These are phyloP conservation scores for Parastagonospora avenae DNA, from an alignment of 2,329 filamentous ascomycete genomes.

Conservation along the genomic window DNA sequence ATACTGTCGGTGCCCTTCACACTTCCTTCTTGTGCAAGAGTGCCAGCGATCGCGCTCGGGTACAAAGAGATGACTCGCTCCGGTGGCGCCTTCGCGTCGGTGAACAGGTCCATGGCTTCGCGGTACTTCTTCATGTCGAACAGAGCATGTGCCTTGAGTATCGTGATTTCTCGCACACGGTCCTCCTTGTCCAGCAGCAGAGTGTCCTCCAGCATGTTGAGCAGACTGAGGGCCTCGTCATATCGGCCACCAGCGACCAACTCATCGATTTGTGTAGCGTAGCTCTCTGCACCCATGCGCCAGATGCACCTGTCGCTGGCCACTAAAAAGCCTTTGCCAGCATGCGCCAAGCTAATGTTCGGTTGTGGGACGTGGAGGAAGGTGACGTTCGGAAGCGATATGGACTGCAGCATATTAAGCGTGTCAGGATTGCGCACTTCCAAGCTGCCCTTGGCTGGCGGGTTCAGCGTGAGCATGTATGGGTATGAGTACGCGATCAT, in stretches of 20 bases:
- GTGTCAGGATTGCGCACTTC: conserved; percentile 95
- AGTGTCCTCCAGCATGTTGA: conserved; percentile 90
- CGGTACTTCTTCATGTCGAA: conserved; percentile 84
- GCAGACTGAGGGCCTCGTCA: conserved; percentile 89
- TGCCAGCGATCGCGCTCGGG: conserved; percentile 81
- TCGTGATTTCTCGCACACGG: conserved; percentile 83
- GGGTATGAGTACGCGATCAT: conserved; percentile 96
- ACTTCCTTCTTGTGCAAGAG: conserved; percentile 68
- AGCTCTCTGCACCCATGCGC: conserved; percentile 93
- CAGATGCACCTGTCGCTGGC: conserved; percentile 90
- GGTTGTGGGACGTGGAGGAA: conserved; percentile 91
- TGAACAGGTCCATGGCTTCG: conserved; percentile 87
- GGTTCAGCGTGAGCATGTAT: conserved; percentile 85
- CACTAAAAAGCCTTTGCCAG: conserved; percentile 93
- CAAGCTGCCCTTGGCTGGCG: conserved; percentile 79
- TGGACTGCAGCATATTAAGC: conserved; percentile 83
- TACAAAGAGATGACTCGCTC: conserved; percentile 86
- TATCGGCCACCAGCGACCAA: conserved; percentile 75
- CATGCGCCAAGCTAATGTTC: conserved; percentile 91
- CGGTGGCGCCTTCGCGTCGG: conserved; percentile 85
- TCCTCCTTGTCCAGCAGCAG: conserved; percentile 81
- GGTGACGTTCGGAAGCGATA: conserved; percentile 79
- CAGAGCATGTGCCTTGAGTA: conserved; percentile 84
- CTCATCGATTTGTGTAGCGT: conserved; percentile 85
- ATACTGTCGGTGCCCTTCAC: conserved; percentile 53